Base-by-base conservation (phyloP, 176 grass and related monocot genomes). In the Rhynchospora breviuscula region DNA sequence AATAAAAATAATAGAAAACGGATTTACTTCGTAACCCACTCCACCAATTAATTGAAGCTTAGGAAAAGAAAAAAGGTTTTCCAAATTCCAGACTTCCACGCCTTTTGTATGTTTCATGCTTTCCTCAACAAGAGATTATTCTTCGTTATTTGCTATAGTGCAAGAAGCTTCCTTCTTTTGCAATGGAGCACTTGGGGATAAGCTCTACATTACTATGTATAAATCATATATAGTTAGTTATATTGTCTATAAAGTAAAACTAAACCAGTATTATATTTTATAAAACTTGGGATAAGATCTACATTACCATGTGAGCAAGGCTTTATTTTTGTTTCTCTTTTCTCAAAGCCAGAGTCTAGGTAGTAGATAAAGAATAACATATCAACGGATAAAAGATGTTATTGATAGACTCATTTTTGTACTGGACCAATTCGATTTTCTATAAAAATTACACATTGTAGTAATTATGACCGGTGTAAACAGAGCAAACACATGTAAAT, bases 41-140 rank as follows among this genome's bases (percentile, higher is more conserved):
- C 78, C 53, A 59, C n/a, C 78, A 81, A 81, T 81, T 58, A 11
- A 48, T 64, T 46, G 18, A 63, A 13, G 52, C 59, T 13, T 8
- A 45, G 26, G 26, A 1, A 31, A 10, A 14, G 56, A 33, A 78
- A 2, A 78, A 56, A 59, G 18, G 14, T 63, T 7, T 33, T 81
- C 47, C 78, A 46, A 5, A 47, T 31, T 63, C 18, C 35, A 40
- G 35, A 40, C 35, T 21, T 19, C 33, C 59, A 62, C 29, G 23
- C 53, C 23, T 43, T 4, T 59, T n/a, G 31, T 35, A 43, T 31
- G 46, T 45, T 82, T 66, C 60, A 65, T 21, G 2, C 67, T 66
- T 67, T 82, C 21, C 29, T 66, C n/a, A 46, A 65, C 80, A 67
- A 67, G 61, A 7, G 67, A 67, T 13, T 82, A 43, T 33, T 82